phyloP scores from a whole-genome alignment of 495 filamentous ascomycete species.

The Penicillium roqueforti region DNA sequence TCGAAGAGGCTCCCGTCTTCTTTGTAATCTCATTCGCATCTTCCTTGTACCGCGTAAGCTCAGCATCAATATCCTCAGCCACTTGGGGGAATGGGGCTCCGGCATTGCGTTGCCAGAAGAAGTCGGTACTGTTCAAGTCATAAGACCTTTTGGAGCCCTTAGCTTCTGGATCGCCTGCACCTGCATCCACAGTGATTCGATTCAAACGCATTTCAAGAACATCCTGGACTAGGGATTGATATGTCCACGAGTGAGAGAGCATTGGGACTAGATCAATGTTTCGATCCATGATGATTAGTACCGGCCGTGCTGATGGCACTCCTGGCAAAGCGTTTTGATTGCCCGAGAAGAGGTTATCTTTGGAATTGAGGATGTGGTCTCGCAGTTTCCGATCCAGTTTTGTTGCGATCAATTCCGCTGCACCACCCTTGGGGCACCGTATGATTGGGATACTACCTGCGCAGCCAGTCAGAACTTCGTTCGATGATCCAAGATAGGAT shows the following conservation, averaged over 20 bases:
- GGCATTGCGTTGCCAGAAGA: constrained; percentile 97
- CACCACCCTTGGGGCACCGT: constrained; percentile 82
- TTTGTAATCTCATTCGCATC: constrained; percentile 92
- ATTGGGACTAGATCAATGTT: constrained; percentile 97
- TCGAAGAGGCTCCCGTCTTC: constrained; percentile 86
- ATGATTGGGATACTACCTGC: constrained; percentile 88
- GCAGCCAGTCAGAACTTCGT: not conserved
- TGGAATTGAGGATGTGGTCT: constrained; percentile 95
- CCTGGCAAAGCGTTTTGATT: constrained; percentile 49
- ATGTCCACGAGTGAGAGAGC: constrained; percentile 98
- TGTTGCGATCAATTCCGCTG: constrained; percentile 88
- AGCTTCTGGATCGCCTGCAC: constrained; percentile 57
- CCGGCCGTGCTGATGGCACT: constrained; percentile 69
- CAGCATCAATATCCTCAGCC: constrained; percentile 89
- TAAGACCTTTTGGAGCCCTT: constrained; percentile 80
- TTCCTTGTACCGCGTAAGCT: constrained; percentile 91
- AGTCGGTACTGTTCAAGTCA: constrained; percentile 85
- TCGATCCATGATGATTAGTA: constrained; percentile 85
- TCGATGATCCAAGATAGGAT: not conserved
- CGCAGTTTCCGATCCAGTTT: constrained; percentile 94
- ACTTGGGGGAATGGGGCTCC: constrained; percentile 91
- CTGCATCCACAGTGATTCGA: constrained; percentile 88
- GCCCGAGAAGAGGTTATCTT: constrained; percentile 84
- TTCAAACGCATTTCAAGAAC: constrained; percentile 92
- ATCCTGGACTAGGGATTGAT: constrained; percentile 94